Base-by-base conservation (phyloP, 441 rosid genomes). In the Populus trichocarpa region DNA sequence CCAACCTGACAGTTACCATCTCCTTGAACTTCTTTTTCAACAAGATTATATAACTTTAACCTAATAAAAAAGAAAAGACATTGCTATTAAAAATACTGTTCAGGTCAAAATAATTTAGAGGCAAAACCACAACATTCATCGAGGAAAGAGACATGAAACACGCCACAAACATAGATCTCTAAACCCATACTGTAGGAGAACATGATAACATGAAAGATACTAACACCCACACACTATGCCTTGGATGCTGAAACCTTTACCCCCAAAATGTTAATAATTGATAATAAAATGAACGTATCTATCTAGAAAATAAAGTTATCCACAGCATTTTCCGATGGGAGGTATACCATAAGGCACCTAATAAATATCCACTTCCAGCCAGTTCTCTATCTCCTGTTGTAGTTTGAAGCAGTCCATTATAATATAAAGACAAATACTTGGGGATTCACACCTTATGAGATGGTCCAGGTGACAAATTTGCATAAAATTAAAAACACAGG, bases 1-100 rank as follows among this genome's bases (percentile, higher is more conserved):
- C 83, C 74, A 84, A 93, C 99, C 99, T 95, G 99, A 81, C 99
- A 95, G 81, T 95, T 95, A 59, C 99, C 99, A 77, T 95, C 98
- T 80, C 98, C 99, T 89, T 90, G 86, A 83, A 95, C 86, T 80
- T 83, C 92, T 81, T 87, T 88, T 86, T 96, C 98, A 70, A 91
- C 83, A 73, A 96, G 86, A 81, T 86, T 90, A 78, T 92, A 92
- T 67, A 93, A 80, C 85, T 85, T 82, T 80, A 96, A 86, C 79
- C 97, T 30, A 30, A 3, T 93, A 81, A 71, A 67, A 79, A 22
- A 33, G 16, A 36, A 64, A 36, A 57, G 20, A 53, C 22, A 83
- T 23, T 57, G 32, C 26, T 20, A 40, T 28, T 66, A 32, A 67
- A 72, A 70, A 30, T 66, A 35, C 28, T 22, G 67, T 67, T 38